Percentiles rank a stretch among this genome's conserved stretches.
Conservation (phyloP, 495 filamentous ascomycete genomes). For the Xylaria intraflava region DNA sequence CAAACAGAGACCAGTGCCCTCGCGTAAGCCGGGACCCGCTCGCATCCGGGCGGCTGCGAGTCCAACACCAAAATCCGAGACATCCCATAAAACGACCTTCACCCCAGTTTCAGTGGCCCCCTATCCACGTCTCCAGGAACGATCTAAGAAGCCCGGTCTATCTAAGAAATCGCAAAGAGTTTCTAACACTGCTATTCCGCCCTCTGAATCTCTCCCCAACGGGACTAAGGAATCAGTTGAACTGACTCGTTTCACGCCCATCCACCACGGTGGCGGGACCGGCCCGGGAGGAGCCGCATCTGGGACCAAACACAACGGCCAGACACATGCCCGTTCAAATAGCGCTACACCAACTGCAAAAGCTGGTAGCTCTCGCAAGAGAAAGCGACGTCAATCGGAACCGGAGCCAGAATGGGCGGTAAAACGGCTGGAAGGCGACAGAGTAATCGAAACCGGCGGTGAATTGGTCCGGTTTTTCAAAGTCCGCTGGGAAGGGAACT, state of each 20-base stretch:
- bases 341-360: neutral
- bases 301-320: neutral
- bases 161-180: neutral
- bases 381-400: neutral
- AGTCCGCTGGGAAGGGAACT: slow-evolving; percentile 43
- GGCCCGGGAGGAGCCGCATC: neutral
- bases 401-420: slow-evolving; percentile 30
- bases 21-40: slow-evolving; percentile 1
- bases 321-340: neutral
- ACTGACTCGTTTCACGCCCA: slow-evolving; percentile 15
- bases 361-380: neutral
- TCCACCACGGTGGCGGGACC: slow-evolving; percentile 10
- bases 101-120: slow-evolving; percentile 15
- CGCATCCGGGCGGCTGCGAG: neutral
- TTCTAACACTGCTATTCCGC: neutral
- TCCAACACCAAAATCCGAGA: slow-evolving; percentile 2
- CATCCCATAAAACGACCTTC: neutral
- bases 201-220: neutral
- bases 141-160: neutral
- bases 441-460: slow-evolving; percentile 23
- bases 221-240: neutral
- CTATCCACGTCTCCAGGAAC: neutral
- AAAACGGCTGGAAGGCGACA: slow-evolving; percentile 32
- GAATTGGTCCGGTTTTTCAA: slow-evolving; percentile 24
- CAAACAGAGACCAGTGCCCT: neutral